Conservation (phyloP, 257 asterid species). For the Leptodermis oblonga region DNA sequence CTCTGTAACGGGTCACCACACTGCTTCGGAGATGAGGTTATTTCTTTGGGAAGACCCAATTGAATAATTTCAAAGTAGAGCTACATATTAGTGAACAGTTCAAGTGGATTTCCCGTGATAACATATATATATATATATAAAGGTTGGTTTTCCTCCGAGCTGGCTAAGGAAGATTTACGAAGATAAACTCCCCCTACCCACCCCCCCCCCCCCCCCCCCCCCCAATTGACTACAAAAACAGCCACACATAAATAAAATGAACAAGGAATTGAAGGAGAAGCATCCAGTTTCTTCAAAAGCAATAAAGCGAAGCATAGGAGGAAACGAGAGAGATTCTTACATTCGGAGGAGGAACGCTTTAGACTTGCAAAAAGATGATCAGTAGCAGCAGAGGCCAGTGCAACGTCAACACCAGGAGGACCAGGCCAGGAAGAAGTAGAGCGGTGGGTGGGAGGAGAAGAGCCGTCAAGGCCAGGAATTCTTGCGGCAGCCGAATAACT, state of each 20-base stretch:
- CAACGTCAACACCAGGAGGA: slow-evolving; percentile 74
- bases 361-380: slow-evolving; percentile 52
- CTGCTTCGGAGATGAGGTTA: not conserved
- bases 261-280: not conserved
- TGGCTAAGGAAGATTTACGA: no score
- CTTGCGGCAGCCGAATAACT: slow-evolving; percentile 35
- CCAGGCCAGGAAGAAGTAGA: slow-evolving; percentile 37
- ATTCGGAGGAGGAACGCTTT: slow-evolving; percentile 70
- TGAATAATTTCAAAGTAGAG: not conserved
- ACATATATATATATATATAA: no score
- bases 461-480: slow-evolving; percentile 37
- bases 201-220: no score
- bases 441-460: slow-evolving; percentile 33
- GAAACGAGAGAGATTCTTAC: slow-evolving; percentile 33
- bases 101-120: not conserved
- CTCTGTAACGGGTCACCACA: not conserved
- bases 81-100: not conserved
- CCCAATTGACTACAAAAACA: no score
- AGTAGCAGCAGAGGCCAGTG: slow-evolving; percentile 23
- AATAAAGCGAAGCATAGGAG: not conserved
- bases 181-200: no score
- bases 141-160: no score
- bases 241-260: no score
- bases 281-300: no score
- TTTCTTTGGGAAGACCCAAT: not conserved